Evolutionary conservation across 2,329 filamentous ascomycete species (phyloP), one percentile per base, ranked within the genome.

Genomic region (Coccinonectria pachysandricola): DNA sequence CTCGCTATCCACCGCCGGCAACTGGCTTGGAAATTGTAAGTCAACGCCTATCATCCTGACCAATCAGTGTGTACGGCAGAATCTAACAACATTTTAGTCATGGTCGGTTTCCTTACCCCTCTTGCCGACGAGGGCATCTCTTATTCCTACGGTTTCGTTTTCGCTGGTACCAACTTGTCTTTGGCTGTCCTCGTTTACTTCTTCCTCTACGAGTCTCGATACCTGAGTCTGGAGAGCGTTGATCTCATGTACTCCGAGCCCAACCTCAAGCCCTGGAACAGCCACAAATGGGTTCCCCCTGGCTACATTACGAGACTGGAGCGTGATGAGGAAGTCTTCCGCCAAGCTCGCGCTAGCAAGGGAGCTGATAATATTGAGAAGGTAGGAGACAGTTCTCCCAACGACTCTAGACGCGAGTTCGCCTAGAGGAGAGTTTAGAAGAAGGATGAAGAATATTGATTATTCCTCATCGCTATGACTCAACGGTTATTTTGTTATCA

Each of bases 211-310:
- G 77, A 83, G 48, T 73, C 67, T 10, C 66, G 71, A 34, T 68
- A 65, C 20, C 64, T 78, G 7, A 73, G 71, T 8, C 62, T 83
- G n/a, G 78, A 83, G 54, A 73, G 80, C 40, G 71, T 83, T 31
- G 77, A 83, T 50, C 66, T 70, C 27, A 78, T 79, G 73, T 83
- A 83, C 48, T 64, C 75, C 24, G 55, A 74, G 12, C 53, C 39
- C 3, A 36, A 60, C 21, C 62, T 79, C n/a, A 70, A 68, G 50
- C 65, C 76, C 3, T 75, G 72, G 67, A 66, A 64, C 47, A 75
- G 69, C 42, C 50, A 56, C 33, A 57, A 62, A 35, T 79, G 67
- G 67, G 51, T 56, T 18, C 60, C 60, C 9, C 54, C 53, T 1
- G 60, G 60, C n/a, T 63, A 61, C 34, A 40, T 54, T 34, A 62